Evolutionary conservation across 352 stramenopile genomes (phyloP).

Genomic region (Phytophthora aleatoria): DNA sequence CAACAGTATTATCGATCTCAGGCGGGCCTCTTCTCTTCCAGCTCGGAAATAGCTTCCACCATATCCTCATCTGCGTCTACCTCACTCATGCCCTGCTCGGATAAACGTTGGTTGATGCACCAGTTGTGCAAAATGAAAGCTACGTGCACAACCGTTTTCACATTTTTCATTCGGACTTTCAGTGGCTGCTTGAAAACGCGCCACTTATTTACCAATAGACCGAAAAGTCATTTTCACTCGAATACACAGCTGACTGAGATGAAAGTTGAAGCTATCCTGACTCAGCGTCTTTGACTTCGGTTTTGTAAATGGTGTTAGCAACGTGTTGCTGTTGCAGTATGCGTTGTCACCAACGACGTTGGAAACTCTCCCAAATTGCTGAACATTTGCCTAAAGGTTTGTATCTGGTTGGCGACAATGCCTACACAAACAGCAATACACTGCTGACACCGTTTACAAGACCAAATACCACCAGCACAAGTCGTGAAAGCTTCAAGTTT

Average conservation of each 20-base stretch:
- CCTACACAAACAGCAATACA: too few relatives aligned
- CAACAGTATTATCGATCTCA: neutral
- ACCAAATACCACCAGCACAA: too few relatives aligned
- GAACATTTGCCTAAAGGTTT: too few relatives aligned
- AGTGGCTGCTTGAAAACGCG: slow-evolving; percentile 10
- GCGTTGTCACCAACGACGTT: slow-evolving; percentile 6
- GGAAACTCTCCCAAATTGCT: too few relatives aligned
- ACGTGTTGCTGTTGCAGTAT: neutral
- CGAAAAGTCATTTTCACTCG: slow-evolving; percentile 9
- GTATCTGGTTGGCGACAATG: too few relatives aligned
- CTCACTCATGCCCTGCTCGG: neutral
- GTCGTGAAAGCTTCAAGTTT: too few relatives aligned
- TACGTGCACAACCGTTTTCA: slow-evolving; percentile 2
- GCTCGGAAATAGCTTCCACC: neutral
- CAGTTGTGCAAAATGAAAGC: slow-evolving; percentile 19
- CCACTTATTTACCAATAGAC: slow-evolving; percentile 21
- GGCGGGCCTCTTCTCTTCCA: neutral
- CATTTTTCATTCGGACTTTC: slow-evolving; percentile 5
- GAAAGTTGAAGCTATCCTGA: neutral
- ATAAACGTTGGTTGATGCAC: neutral
- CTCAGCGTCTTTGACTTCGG: neutral
- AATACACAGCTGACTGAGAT: slow-evolving; percentile 8
- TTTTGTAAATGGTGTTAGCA: slow-evolving; percentile 11
- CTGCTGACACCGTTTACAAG: too few relatives aligned
- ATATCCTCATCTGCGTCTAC: neutral